These are phyloP conservation scores for Candida coleopterorum DNA, from an alignment of 805 yeast species.

Conservation along the genomic window DNA sequence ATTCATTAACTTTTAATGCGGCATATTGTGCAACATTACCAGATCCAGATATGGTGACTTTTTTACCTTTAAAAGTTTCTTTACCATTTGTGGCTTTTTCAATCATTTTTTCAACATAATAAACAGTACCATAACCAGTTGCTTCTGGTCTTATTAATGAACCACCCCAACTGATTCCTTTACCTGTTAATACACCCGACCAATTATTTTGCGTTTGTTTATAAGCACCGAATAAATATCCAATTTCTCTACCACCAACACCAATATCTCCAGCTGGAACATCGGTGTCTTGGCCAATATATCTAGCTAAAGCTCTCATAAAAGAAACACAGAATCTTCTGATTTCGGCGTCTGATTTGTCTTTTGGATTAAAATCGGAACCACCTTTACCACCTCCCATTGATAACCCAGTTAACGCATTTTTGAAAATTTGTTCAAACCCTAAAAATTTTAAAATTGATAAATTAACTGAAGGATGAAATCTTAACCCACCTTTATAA, in stretches of 20 bases:
- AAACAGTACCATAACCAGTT: slow-evolving; percentile 95
- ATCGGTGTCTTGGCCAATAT: slow-evolving; percentile 96
- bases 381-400: slow-evolving; percentile 99
- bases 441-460: slow-evolving; percentile 95
- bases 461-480: slow-evolving; percentile 95
- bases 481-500: slow-evolving; percentile 97
- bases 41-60: slow-evolving; percentile 94
- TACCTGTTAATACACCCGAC: slow-evolving; percentile 98
- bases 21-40: slow-evolving; percentile 99
- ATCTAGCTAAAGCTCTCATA: slow-evolving; percentile 92
- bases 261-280: slow-evolving; percentile 99
- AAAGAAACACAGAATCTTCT: slow-evolving; percentile 94
- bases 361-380: slow-evolving; percentile 96
- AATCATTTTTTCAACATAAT: slow-evolving; percentile 97
- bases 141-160: slow-evolving; percentile 99
- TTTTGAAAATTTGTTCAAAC: slow-evolving; percentile 97
- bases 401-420: slow-evolving; percentile 93
- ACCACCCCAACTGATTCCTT: slow-evolving; percentile 98
- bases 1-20: slow-evolving; percentile 93
- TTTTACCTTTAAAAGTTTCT: slow-evolving; percentile 88
- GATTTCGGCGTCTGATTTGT: slow-evolving; percentile 86
- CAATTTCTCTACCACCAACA: slow-evolving; percentile 95
- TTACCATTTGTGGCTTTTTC: slow-evolving; percentile 86
- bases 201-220: slow-evolving; percentile 84
- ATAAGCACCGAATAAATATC: slow-evolving; percentile 96